Base-by-base conservation (phyloP, 495 filamentous ascomycete genomes). In the Lentithecium fluviatile region DNA sequence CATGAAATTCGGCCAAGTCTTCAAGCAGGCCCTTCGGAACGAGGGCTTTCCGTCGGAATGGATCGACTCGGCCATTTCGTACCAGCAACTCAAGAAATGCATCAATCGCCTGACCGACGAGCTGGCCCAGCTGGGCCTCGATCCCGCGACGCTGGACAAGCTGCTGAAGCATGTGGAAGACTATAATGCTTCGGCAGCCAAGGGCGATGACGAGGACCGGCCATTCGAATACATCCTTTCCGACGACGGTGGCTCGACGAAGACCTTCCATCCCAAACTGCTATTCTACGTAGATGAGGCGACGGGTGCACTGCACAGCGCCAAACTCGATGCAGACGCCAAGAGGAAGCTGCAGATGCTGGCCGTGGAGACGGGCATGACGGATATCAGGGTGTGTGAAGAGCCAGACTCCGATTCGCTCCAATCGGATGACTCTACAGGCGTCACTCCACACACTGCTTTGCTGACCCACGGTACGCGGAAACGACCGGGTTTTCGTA, bases 1-100 rank as follows among this genome's bases (percentile, higher is more conserved):
- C 52, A 90, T 90, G 87, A 90, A 90, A 75, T 90, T 89, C 73
- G 86, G 80, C n/a, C 86, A 84, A 62, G 78, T 82, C 40, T 89
- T 85, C 68, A 76, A 82, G 57, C 77, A 83, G 64, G 76, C 77
- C 48, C 75, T 90, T 34, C 66, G 78, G 52, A 76, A 71, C 56
- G 83, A 84, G 58, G 77, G 74, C 60, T 77, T 71, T 69, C 87
- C 87, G 0, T 74, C 77, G 36, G 80, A 83, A 66, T 90, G 88
- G 87, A 78, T 86, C 5, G 79, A 84, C 15, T 81, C 79, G 43
- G 87, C 87, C 17, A 86, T 90, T 56, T 85, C 84, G 47, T 90
- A 90, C 70, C 76, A 81, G 34, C 80, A 87, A 64, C 82, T 90
- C 54, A 90, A 90, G 71, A 90, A 89, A 72, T 82, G 86, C 71